A percentile compares a stretch with the other conserved stretches of the same genome.
Conservation (phyloP, 257 asterid genomes). For the Solanum medicagineum region DNA sequence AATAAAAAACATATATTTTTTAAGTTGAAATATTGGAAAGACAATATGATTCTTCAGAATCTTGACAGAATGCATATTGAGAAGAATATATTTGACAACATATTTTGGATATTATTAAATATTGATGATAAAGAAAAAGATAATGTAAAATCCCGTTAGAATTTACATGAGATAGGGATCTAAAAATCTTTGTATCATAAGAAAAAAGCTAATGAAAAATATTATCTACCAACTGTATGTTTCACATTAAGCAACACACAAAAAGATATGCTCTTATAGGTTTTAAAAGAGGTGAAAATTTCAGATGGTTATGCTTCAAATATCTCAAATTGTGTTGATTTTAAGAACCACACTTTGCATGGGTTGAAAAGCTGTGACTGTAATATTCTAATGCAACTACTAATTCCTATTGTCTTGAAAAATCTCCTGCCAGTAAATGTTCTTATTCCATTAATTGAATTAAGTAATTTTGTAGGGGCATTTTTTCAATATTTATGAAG, state of each 20-base stretch:
- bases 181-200: background rate
- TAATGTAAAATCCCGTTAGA: background rate
- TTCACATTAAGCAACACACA: background rate
- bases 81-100: background rate
- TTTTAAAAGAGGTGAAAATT: background rate
- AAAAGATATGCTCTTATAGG: background rate
- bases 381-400: background rate
- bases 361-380: background rate
- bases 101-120: background rate
- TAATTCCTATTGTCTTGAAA: background rate
- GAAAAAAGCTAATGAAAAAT: background rate
- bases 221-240: background rate
- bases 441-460: background rate
- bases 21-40: slow-evolving; percentile 3
- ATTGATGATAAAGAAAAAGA: background rate
- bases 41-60: background rate
- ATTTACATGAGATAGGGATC: background rate
- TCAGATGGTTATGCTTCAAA: background rate
- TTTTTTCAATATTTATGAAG: background rate
- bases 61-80: slow-evolving; percentile 5
- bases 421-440: background rate
- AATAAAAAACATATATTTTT: slow-evolving; percentile 1
- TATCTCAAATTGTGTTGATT: background rate
- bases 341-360: background rate
- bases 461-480: background rate